Base-by-base conservation (phyloP, 768 basidiomycete genomes). In the Pisolithus orientalis region DNA sequence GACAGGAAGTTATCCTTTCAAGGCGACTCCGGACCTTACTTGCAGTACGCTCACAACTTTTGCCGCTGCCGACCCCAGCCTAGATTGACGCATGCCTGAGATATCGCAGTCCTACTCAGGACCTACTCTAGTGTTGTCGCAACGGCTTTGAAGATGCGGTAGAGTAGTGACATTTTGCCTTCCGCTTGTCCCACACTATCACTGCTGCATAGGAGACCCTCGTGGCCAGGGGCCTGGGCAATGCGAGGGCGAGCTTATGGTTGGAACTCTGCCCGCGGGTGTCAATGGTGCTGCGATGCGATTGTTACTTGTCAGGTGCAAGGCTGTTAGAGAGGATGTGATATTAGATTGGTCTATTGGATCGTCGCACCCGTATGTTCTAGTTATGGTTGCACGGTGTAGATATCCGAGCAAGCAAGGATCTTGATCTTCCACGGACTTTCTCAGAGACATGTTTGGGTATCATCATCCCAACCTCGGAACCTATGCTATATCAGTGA, bases 1-100 rank as follows among this genome's bases (percentile, higher is more conserved):
- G 83, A 89, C 55, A 83, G 93, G 39, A 94, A 95, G 90, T 80
- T 86, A 46, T 92, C 91, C 34, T 96, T 95, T 68, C 92, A 96
- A 68, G 94, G 94, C 43, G 94, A 97, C 70, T 94, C 92, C 0
- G 92, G 91, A 1, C 90, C 93, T 0, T 97, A 96, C 73, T 82
- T 97, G 27, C 94, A 96, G 74, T 96, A 96, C 67, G 91, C 93
- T 0, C 94, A 96, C 71, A 89, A 52, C 83, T 94, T 31, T 71
- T 90, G 38, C 85, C 92, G 17, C 82, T 91, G 10, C 88, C 89
- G 0, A 67, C 78, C 1, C 80, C 81, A 8, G 72, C 81, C n/a
- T 68, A 83, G 56, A 86, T 95, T 67, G 73, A 85, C 61, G 10
- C 85, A 90, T 44, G 88, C 91, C 14, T 79, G 91, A 43, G 91